Evolutionary conservation across 2,329 filamentous ascomycete species (phyloP).

Genomic region (Phaeosphaeriaceae sp.): DNA sequence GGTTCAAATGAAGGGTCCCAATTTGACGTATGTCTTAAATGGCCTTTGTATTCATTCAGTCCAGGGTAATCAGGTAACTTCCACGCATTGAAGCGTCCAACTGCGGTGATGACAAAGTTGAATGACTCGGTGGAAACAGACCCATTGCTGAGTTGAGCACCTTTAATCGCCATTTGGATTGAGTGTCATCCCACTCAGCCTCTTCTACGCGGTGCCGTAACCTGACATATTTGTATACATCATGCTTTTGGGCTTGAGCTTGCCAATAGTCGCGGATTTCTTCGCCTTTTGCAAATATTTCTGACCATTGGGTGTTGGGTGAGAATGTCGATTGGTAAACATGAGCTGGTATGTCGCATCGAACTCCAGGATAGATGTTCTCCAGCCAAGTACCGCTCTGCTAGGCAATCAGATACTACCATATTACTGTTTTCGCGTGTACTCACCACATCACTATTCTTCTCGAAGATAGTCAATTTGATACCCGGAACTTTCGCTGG

Average conservation of each 20-base stretch:
- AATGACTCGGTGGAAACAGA: conserved; percentile 29
- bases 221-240: conserved; percentile 48
- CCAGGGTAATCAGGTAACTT: conserved; percentile 40
- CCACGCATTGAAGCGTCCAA: conserved; percentile 42
- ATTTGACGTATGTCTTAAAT: conserved; percentile 38
- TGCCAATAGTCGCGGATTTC: conserved; percentile 55
- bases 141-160: conserved; percentile 58
- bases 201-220: conserved; percentile 47
- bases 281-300: conserved; percentile 48
- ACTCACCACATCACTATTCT: conserved; percentile 52
- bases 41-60: conserved; percentile 35
- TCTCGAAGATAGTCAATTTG: conserved; percentile 60
- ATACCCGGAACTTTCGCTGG: conserved; percentile 73
- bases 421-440: neutral
- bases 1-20: conserved; percentile 55
- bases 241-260: conserved; percentile 47
- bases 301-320: conserved; percentile 53
- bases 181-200: conserved; percentile 48
- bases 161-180: conserved; percentile 65
- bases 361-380: conserved; percentile 43
- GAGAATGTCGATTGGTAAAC: conserved; percentile 53
- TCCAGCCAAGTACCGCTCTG: conserved; percentile 47
- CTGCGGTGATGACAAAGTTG: conserved; percentile 48
- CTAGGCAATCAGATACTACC: neutral
- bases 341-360: conserved; percentile 43